These are phyloP conservation scores for Kuraishia molischiana DNA, from an alignment of 805 yeast species.

Conservation along the genomic window DNA sequence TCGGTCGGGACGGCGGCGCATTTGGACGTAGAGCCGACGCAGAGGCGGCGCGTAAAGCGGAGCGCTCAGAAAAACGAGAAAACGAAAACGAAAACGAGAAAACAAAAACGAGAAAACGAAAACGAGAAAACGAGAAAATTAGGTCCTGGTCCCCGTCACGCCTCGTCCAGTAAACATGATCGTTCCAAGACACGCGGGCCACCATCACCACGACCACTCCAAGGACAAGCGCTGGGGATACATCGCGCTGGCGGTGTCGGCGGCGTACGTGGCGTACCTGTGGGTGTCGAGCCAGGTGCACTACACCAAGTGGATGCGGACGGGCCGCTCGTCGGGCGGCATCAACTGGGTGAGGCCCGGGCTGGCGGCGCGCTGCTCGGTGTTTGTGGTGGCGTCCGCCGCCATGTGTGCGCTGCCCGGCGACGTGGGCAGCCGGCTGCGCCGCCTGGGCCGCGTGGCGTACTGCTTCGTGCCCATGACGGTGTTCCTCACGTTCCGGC, in stretches of 20 bases:
- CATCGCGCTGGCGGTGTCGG: slow-evolving; percentile 30
- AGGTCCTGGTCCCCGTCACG: too few relatives aligned
- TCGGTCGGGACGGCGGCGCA: too few relatives aligned
- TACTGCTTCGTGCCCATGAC: slow-evolving; percentile 51
- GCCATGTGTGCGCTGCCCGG: slow-evolving; percentile 25
- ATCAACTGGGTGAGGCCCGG: slow-evolving; percentile 23
- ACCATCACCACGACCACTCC: slow-evolving; percentile 25
- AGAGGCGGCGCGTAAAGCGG: too few relatives aligned
- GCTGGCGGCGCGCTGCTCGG: slow-evolving; percentile 15
- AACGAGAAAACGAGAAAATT: too few relatives aligned
- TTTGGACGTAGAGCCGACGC: too few relatives aligned
- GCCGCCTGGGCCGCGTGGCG: slow-evolving; percentile 54
- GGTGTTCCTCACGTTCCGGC: slow-evolving; percentile 44
- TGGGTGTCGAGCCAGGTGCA: slow-evolving; percentile 22
- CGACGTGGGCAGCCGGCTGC: slow-evolving; percentile 27
- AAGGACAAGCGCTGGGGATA: slow-evolving; percentile 57
- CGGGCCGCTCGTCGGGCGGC: slow-evolving; percentile 26
- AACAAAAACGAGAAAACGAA: too few relatives aligned
- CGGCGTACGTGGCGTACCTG: slow-evolving; percentile 27
- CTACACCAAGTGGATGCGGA: slow-evolving; percentile 24
- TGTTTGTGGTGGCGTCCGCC: slow-evolving; percentile 16
- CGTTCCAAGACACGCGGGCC: slow-evolving; percentile 33
- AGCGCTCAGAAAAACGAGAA: too few relatives aligned
- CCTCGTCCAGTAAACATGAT: too few relatives aligned
- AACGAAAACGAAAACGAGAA: too few relatives aligned